Evolutionary conservation across 495 filamentous ascomycete genomes (phyloP), one percentile per base, ranked within the genome.

Genomic region (Neurospora sp.): DNA sequence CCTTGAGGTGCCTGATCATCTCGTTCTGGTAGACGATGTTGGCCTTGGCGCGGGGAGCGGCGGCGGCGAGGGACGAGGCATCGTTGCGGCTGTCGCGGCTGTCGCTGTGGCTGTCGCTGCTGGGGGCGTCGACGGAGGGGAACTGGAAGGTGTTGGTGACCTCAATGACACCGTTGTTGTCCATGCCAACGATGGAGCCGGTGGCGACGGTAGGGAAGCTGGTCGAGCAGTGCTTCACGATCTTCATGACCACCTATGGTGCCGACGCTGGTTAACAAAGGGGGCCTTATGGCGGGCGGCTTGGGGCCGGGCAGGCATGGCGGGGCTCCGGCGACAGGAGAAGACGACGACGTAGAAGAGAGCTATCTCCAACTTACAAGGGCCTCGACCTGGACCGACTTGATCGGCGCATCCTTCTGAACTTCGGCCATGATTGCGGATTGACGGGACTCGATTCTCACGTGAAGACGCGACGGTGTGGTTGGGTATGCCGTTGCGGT

Each of bases 141-240:
- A 98, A 98, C 31, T 93, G 92, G 82, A 98, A 99, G 75, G 89
- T 87, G 85, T 98, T 98, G 62, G 96, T 99, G 85, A 98, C 85
- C 84, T 98, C 90, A 74, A 99, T 90, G 69, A 87, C 87, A 76
- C 91, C 90, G 75, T 90, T 90, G 75, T 90, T 89, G 79, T 98
- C 96, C 93, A 99, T 94, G 78, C 96, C 96, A 71, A 97, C 92
- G 44, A 97, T 86, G 69, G 92, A 93, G 71, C 94, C 94, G 71
- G 93, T 98, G 71, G 94, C 93, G 31, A 89, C 92, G 41, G 93
- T 94, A 72, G 95, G 96, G 85, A 96, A 98, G 73, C 86, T 87
- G 75, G 93, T 88, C 37, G 93, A 91, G 86, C 91, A 92, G 86
- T 96, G 93, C 85, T 94, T 97, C 78, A 96, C 93, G 78, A 98